Evolutionary conservation across 2,329 filamentous ascomycete genomes (phyloP).

Genomic region (Alternaria hordeiaustralica): DNA sequence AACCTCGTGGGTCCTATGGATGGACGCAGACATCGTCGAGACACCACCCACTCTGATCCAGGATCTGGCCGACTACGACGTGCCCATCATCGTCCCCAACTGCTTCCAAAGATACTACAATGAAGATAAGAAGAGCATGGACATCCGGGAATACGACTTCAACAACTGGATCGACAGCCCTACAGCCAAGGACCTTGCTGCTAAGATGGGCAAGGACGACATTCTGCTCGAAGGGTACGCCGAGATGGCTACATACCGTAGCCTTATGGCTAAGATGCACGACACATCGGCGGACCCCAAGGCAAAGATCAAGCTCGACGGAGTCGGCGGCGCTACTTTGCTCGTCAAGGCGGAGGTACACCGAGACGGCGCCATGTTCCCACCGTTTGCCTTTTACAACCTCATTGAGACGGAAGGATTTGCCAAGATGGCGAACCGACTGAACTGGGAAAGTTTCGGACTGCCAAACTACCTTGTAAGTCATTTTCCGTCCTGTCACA

Average conservation of each 20-base stretch:
- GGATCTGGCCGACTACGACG: conserved; percentile 85
- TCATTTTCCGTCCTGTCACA: conserved; percentile 6
- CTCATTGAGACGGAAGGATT: conserved; percentile 98
- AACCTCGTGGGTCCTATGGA: conserved; percentile 96
- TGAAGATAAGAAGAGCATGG: conserved; percentile 73
- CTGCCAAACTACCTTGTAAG: conserved; percentile 95
- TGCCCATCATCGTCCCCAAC: conserved; percentile 92
- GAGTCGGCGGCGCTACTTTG: conserved; percentile 90
- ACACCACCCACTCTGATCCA: conserved; percentile 85
- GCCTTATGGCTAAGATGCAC: conserved; percentile 86
- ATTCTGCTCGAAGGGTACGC: conserved; percentile 92
- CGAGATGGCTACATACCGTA: conserved; percentile 90
- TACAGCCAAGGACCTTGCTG: conserved; percentile 75
- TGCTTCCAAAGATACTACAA: conserved; percentile 84
- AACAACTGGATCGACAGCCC: conserved; percentile 97
- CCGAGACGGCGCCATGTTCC: conserved; percentile 98
- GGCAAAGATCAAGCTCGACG: conserved; percentile 78
- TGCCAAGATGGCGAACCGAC: conserved; percentile 89
- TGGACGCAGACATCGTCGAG: conserved; percentile 91
- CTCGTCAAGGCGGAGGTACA: conserved; percentile 97
- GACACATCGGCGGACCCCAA: conserved; percentile 59
- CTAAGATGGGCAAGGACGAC: conserved; percentile 86
- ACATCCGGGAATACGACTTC: conserved; percentile 89
- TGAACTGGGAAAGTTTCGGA: conserved; percentile 87
- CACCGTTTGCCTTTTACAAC: conserved; percentile 93